Evolutionary conservation across 2,329 filamentous ascomycete species (phyloP).

Genomic region (Thielaviopsis punctulata): DNA sequence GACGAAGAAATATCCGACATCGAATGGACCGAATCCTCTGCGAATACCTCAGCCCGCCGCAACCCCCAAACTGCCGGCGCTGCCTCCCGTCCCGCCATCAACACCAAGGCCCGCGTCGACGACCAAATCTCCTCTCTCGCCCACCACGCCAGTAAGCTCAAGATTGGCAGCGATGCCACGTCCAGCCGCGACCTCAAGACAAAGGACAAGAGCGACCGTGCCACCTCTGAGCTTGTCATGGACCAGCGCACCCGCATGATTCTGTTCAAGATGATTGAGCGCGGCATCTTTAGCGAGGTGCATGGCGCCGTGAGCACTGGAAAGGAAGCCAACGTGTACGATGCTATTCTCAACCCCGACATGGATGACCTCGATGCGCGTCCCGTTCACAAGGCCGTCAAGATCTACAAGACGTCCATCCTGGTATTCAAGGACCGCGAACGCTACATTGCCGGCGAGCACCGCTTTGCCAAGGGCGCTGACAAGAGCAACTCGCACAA

Average conservation of each 20-base stretch:
- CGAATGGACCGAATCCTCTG: constrained; percentile 13
- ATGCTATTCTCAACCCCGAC: constrained; percentile 50
- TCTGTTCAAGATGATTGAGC: constrained; percentile 87
- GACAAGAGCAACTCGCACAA: constrained; percentile 89
- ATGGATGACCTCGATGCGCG: constrained; percentile 35
- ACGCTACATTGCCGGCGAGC: constrained; percentile 88
- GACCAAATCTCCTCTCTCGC: constrained; percentile 77
- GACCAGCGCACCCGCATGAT: constrained; percentile 93
- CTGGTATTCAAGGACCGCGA: constrained; percentile 96
- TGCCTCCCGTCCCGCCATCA: constrained; percentile 47
- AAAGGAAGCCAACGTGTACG: constrained; percentile 97
- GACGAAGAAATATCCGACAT: constrained; percentile 29
- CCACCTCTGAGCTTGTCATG: constrained; percentile 85
- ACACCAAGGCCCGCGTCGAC: constrained; percentile 64
- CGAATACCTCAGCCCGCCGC: constrained; percentile 3
- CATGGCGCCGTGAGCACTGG: constrained; percentile 92
- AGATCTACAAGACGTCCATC: constrained; percentile 98
- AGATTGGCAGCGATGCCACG: constrained; percentile 21
- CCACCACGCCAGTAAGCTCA: constrained; percentile 71
- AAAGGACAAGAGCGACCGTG: constrained; percentile 82
- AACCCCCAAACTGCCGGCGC: constrained; percentile 10
- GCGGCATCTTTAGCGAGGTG: constrained; percentile 73
- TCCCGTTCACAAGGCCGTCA: constrained; percentile 68
- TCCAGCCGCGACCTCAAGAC: constrained; percentile 29
- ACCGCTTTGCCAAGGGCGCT: constrained; percentile 76